These are phyloP conservation scores for Pyricularia sp. DNA, from an alignment of 2,329 filamentous ascomycete genomes.

Conservation along the genomic window DNA sequence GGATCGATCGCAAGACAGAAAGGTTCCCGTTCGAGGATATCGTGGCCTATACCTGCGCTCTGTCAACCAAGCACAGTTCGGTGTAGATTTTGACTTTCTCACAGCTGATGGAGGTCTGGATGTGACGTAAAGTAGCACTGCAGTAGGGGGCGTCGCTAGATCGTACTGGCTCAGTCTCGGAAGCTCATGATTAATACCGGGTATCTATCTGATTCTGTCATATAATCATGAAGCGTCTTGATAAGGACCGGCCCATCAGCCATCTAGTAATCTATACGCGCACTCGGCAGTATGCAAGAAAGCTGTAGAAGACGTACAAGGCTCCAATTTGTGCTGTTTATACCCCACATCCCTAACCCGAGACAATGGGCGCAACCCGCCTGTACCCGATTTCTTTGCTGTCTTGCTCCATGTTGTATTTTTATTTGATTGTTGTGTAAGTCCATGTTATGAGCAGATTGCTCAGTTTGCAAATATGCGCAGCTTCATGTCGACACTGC, in stretches of 20 bases:
- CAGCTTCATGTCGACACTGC: conserved; percentile 73
- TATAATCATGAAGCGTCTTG: conserved; percentile 7
- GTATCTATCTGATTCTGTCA: conserved; percentile 17
- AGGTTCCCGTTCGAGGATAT: conserved; percentile 36
- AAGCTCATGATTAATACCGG: conserved; percentile 12
- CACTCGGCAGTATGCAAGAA: background rate
- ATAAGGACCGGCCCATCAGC: background rate
- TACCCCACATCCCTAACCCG: background rate
- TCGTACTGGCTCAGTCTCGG: background rate
- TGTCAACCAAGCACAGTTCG: conserved; percentile 50
- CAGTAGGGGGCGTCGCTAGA: background rate
- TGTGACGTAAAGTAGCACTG: background rate
- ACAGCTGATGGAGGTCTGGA: conserved; percentile 29
- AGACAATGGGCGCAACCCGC: background rate
- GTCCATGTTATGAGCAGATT: background rate
- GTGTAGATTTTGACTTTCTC: conserved; percentile 54
- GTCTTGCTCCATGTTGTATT: background rate
- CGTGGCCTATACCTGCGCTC: conserved; percentile 47
- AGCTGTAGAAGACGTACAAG: background rate
- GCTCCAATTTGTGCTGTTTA: background rate
- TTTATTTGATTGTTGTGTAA: background rate
- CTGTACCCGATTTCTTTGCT: background rate
- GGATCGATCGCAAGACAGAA: conserved; percentile 17
- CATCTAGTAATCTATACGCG: background rate
- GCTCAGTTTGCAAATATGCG: conserved; percentile 60